phyloP scores from a whole-genome alignment of 306 rosid genomes.

The Cyamopsis tetragonoloba region DNA sequence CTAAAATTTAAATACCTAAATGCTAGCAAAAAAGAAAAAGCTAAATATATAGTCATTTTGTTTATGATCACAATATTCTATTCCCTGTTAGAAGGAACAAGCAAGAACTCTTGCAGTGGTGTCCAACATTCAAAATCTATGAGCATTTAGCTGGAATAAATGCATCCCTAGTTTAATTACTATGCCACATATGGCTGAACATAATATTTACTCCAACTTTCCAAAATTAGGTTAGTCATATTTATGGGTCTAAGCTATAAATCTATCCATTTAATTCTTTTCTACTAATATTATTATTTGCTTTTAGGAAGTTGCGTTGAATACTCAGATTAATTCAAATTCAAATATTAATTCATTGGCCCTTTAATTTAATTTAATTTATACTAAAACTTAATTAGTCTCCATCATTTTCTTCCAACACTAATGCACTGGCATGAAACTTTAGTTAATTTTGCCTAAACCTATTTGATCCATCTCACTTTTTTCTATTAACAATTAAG shows the following conservation, averaged over 20 bases:
- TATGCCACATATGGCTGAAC: constrained; percentile 34
- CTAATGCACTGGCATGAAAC: constrained; percentile 28
- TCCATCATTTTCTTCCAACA: constrained; percentile 34
- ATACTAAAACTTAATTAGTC: too few species aligned
- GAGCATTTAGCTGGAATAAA: constrained; percentile 22
- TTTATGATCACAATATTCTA: too few species aligned
- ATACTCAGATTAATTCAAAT: too few species aligned
- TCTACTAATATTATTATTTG: neutral
- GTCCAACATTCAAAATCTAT: neutral
- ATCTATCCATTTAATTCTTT: constrained; percentile 32
- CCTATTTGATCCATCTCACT: constrained; percentile 6
- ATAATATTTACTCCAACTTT: constrained; percentile 28
- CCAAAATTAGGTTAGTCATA: constrained; percentile 23
- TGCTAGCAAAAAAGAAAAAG: neutral
- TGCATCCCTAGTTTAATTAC: constrained; percentile 30
- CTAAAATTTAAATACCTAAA: too few species aligned
- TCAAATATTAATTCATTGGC: constrained; percentile 20
- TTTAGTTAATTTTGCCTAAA: constrained; percentile 27
- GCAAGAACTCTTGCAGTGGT: neutral
- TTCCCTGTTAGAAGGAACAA: neutral
- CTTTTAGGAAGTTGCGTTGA: constrained; percentile 12
- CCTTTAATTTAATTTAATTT: too few species aligned
- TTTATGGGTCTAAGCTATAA: constrained; percentile 8
- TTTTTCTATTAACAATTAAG: constrained; percentile 23
- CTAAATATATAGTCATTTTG: neutral